Evolutionary conservation across 345 rosid genomes (phyloP).

Genomic region (Eucalyptus grandis): DNA sequence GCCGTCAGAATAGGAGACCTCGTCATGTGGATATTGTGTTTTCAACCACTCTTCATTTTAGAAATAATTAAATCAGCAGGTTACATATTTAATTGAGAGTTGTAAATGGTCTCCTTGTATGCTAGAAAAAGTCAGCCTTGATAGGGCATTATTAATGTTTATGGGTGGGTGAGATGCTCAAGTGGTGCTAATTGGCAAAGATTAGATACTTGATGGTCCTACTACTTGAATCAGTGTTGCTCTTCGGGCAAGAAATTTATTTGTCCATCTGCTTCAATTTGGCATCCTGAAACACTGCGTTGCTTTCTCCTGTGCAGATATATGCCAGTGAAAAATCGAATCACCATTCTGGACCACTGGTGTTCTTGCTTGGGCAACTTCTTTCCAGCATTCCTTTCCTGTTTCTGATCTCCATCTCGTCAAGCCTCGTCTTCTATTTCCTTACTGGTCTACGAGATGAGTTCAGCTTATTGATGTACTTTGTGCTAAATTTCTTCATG

Average conservation of each 20-base stretch:
- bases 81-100: neutral
- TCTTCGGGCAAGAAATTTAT: neutral
- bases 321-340: conserved; percentile 79
- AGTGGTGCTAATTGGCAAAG: neutral
- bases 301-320: conserved; percentile 29
- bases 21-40: neutral
- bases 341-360: conserved; percentile 86
- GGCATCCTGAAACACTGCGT: neutral
- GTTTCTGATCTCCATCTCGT: conserved; percentile 92
- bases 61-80: neutral
- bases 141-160: neutral
- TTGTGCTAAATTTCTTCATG: conserved; percentile 88
- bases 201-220: neutral
- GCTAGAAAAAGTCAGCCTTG: neutral
- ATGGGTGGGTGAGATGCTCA: neutral
- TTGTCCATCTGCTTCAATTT: neutral
- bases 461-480: conserved; percentile 97
- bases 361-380: conserved; percentile 83
- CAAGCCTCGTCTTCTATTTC: conserved; percentile 94
- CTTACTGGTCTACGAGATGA: conserved; percentile 73
- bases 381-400: conserved; percentile 94
- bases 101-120: neutral
- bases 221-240: neutral
- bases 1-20: neutral
- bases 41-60: neutral